These are phyloP conservation scores for Cladosporium sp. DNA, from an alignment of 2,329 filamentous ascomycete species.

Conservation along the genomic window DNA sequence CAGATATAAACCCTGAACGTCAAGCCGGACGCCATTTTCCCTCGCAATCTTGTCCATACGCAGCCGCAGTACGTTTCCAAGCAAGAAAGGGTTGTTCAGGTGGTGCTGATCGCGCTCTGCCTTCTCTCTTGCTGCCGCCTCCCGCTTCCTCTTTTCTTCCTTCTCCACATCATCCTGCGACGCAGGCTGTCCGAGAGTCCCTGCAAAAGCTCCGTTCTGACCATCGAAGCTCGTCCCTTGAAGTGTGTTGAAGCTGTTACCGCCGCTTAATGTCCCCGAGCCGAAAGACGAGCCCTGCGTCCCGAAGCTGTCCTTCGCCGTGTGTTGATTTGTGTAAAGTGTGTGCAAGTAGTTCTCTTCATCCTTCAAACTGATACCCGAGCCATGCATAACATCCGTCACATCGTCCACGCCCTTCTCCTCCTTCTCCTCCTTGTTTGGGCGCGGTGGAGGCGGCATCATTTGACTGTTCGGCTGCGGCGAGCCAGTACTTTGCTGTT, in stretches of 20 bases:
- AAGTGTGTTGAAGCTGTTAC: slow-evolving; percentile 45
- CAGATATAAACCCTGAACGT: slow-evolving; percentile 52
- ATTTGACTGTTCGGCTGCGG: slow-evolving; percentile 19
- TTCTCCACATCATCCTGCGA: slow-evolving; percentile 65
- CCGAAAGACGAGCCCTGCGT: slow-evolving; percentile 40
- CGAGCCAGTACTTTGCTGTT: slow-evolving; percentile 12
- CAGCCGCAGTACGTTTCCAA: slow-evolving; percentile 55
- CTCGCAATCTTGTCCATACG: slow-evolving; percentile 55
- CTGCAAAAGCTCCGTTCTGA: slow-evolving; percentile 41
- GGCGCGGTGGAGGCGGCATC: slow-evolving; percentile 62
- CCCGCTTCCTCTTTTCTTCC: slow-evolving; percentile 62
- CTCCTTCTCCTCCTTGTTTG: slow-evolving; percentile 52
- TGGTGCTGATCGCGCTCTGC: slow-evolving; percentile 63
- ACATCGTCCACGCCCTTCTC: slow-evolving; percentile 65
- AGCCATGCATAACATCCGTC: slow-evolving; percentile 77
- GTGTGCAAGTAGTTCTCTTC: slow-evolving; percentile 79
- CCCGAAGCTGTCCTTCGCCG: slow-evolving; percentile 25
- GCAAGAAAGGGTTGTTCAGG: slow-evolving; percentile 68
- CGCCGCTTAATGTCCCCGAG: slow-evolving; percentile 42
- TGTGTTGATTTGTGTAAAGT: slow-evolving; percentile 52
- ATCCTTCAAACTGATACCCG: slow-evolving; percentile 80
- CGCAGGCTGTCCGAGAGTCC: slow-evolving; percentile 41
- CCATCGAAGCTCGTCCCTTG: slow-evolving; percentile 37
- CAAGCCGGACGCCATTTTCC: slow-evolving; percentile 56
- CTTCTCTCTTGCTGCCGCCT: slow-evolving; percentile 58